Percentiles rank a stretch among this genome's conserved stretches.
phyloP scores from a whole-genome alignment of 2,329 filamentous ascomycete species.

The Aspergillus proliferans region DNA sequence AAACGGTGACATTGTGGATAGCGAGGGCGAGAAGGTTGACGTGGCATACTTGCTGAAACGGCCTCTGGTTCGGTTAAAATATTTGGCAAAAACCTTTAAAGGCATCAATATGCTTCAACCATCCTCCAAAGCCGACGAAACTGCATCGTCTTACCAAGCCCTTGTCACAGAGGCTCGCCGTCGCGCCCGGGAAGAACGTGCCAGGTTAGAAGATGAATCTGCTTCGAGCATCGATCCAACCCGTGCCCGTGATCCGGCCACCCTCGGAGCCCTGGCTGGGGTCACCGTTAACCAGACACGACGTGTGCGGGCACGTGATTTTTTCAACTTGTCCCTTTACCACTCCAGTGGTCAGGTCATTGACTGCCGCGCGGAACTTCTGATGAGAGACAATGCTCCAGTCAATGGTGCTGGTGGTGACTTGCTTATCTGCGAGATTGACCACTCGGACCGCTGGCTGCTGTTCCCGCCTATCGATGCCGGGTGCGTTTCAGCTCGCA shows the following conservation, averaged over 20 bases:
- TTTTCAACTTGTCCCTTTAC: slow-evolving; percentile 75
- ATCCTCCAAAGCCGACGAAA: slow-evolving; percentile 50
- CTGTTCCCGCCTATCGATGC: slow-evolving; percentile 83
- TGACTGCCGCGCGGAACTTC: slow-evolving; percentile 79
- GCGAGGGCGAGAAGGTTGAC: slow-evolving; percentile 82
- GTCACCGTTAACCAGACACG: slow-evolving; percentile 68
- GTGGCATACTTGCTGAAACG: slow-evolving; percentile 89
- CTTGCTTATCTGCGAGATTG: slow-evolving; percentile 87
- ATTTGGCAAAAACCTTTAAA: slow-evolving; percentile 76
- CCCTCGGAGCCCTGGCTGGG: slow-evolving; percentile 62
- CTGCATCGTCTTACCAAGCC: slow-evolving; percentile 59
- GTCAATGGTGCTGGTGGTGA: slow-evolving; percentile 66
- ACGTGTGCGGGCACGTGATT: slow-evolving; percentile 82
- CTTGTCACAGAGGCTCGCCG: slow-evolving; percentile 72
- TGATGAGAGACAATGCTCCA: slow-evolving; percentile 74
- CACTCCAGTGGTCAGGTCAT: slow-evolving; percentile 89
- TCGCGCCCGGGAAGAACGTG: slow-evolving; percentile 65
- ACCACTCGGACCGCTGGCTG: slow-evolving; percentile 69
- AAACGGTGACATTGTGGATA: slow-evolving; percentile 58
- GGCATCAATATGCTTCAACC: slow-evolving; percentile 43
- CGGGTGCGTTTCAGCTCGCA: slow-evolving; percentile 69
- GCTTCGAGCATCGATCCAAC: slow-evolving; percentile 77
- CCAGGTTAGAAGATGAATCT: slow-evolving; percentile 75
- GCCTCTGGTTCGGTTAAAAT: slow-evolving; percentile 80
- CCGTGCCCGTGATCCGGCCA: slow-evolving; percentile 71